Percentiles rank a stretch among this genome's conserved stretches.
phyloP scores from a whole-genome alignment of 805 yeast genomes.

The Starmerella ratchasimensis region DNA sequence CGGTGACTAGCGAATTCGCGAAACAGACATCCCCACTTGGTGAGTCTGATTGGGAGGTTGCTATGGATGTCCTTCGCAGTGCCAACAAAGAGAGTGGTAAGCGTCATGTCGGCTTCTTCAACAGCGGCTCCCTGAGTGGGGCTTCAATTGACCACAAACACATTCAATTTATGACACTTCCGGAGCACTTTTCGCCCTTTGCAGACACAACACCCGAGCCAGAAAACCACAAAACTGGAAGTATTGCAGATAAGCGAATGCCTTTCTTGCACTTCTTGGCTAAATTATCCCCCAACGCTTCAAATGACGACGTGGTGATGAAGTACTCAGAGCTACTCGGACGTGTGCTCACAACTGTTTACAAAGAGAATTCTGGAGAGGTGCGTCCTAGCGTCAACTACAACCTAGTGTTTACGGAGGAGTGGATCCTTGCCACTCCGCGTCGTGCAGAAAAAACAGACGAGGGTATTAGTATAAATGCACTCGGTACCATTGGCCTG shows the following conservation, averaged over 20 bases:
- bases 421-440: constrained; percentile 82
- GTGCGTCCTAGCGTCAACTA: constrained; percentile 39
- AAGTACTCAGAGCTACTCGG: constrained; percentile 46
- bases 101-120: constrained; percentile 70
- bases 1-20: constrained; percentile 62
- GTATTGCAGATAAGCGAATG: constrained; percentile 32
- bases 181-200: constrained; percentile 42
- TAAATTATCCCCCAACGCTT: constrained; percentile 37
- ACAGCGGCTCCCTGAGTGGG: constrained; percentile 78
- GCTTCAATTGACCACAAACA: constrained; percentile 95
- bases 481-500: constrained; percentile 71
- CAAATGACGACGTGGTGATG: constrained; percentile 36
- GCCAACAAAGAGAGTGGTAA: constrained; percentile 34
- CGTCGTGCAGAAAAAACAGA: constrained; percentile 32
- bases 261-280: constrained; percentile 74
- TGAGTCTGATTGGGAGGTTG: constrained; percentile 52
- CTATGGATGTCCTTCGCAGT: constrained; percentile 40
- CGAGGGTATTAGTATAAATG: constrained; percentile 48
- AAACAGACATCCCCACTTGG: constrained; percentile 60
- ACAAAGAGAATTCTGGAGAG: constrained; percentile 37
- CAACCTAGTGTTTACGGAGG: constrained; percentile 66
- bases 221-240: constrained; percentile 26
- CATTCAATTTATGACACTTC: constrained; percentile 68
- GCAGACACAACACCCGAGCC: constrained; percentile 36
- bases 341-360: constrained; percentile 42